These are phyloP conservation scores for Neotropicomus parvogracilis DNA, from an alignment of 1,284 basidiomycete species.

Conservation along the genomic window DNA sequence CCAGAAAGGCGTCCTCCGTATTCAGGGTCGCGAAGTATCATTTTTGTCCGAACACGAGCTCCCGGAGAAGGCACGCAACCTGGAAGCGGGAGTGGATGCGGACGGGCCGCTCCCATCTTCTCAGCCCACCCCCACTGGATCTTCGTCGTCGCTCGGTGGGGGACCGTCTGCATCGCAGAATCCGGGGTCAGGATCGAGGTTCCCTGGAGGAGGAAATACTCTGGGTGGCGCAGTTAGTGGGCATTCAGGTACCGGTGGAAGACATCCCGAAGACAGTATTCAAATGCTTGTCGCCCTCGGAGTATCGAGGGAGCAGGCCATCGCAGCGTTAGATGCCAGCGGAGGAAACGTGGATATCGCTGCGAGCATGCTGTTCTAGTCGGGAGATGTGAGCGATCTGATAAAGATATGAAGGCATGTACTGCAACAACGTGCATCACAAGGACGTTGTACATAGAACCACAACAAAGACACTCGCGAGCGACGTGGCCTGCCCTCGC, in stretches of 20 bases:
- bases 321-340: slow-evolving; percentile 72
- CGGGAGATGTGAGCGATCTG: not conserved
- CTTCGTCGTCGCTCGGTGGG: slow-evolving; percentile 13
- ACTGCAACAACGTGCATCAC: not conserved
- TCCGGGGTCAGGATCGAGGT: slow-evolving; percentile 29
- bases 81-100: slow-evolving; percentile 31
- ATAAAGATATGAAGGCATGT: not conserved
- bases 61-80: slow-evolving; percentile 69
- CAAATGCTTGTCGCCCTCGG: slow-evolving; percentile 69
- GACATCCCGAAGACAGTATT: slow-evolving; percentile 53
- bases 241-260: slow-evolving; percentile 15
- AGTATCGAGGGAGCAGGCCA: slow-evolving; percentile 70
- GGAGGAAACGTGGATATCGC: slow-evolving; percentile 87
- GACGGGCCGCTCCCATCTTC: slow-evolving; percentile 20
- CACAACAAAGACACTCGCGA: not conserved
- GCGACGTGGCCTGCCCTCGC: too few relatives aligned
- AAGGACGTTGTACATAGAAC: slow-evolving; percentile 8
- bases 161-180: slow-evolving; percentile 7
- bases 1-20: slow-evolving; percentile 80
- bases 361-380: slow-evolving; percentile 79
- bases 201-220: slow-evolving; percentile 63
- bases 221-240: slow-evolving; percentile 37
- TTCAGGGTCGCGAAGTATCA: slow-evolving; percentile 80
- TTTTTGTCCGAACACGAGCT: slow-evolving; percentile 96
- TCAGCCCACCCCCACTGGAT: slow-evolving; percentile 8